Base-by-base conservation (phyloP, 2,329 filamentous ascomycete genomes). In the Aulographum hederae region DNA sequence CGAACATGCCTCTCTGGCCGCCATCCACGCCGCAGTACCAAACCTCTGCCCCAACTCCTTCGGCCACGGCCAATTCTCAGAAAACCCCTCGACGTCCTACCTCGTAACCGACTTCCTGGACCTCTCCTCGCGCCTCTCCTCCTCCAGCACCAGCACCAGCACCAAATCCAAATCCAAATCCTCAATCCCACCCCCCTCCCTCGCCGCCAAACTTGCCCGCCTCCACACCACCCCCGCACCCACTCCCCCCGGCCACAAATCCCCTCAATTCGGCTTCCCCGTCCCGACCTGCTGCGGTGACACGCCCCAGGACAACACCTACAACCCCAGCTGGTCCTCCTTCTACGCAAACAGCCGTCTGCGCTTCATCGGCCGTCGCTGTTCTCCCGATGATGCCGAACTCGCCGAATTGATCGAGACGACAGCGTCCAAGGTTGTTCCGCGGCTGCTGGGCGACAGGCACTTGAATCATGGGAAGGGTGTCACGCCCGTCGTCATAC, bases 231-330 rank as follows among this genome's bases (percentile, higher is more conserved):
- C 73, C 1, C 70, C 77, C 0, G 79, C 78, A 0, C 78, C 80
- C 0, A 50, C 61, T 0, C 73, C 74, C 1, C 51, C 65, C 8
- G 70, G 69, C 14, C 61, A 67, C 39, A 53, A 63, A 1, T 60
- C 46, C 23, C 70, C 72, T 3, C 60, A 73, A 53, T 94, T 86
- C 41, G 86, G 86, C 2, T 94, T 94, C 46, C 78, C 79, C 0
- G 74, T 77, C 1, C 58, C 77, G 1, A 94, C 85, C 0, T 93
- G 79, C 53, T 94, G 86, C 52, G 85, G 85, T 2, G 69, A 80
- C 28, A 89, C 81, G 5, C 67, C 66, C 26, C 86, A 94, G 54
- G 69, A 82, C 30, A 95, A 94, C 47, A 56, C 56, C 0, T 92
- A 68, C 57, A 67, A 61, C 30, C 55, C 60, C 4, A 77, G 69